phyloP scores from a whole-genome alignment of 192 early-diverging fungal genomes.

The Jimgerdemannia flammicorona region DNA sequence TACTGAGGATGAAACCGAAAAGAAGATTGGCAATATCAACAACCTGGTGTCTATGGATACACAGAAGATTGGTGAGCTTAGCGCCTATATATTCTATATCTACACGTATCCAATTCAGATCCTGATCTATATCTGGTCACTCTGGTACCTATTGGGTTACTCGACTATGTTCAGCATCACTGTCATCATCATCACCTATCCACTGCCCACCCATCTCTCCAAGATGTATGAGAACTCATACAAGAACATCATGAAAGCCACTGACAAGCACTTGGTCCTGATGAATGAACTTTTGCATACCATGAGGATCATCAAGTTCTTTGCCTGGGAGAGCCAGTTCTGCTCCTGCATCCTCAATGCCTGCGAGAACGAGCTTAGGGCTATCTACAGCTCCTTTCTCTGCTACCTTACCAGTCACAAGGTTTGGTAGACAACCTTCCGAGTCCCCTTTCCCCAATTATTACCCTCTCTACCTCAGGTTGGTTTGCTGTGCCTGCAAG shows the following conservation, averaged over 20 bases:
- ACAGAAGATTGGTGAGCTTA: conserved; percentile 48
- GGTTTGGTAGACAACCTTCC: too few relatives aligned
- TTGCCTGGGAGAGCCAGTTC: conserved; percentile 82
- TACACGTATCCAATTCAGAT: conserved; percentile 67
- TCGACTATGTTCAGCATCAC: conserved; percentile 78
- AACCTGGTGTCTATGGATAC: conserved; percentile 64
- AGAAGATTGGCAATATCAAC: conserved; percentile 48
- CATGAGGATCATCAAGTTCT: conserved; percentile 92
- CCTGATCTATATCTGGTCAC: conserved; percentile 56
- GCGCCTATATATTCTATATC: conserved; percentile 53
- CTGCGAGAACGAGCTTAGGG: conserved; percentile 59
- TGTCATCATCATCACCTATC: conserved; percentile 60
- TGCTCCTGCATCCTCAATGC: conserved; percentile 58
- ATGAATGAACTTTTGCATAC: conserved; percentile 86
- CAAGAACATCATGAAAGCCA: conserved; percentile 49
- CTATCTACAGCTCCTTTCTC: too few relatives aligned
- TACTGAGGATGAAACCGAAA: conserved; percentile 15
- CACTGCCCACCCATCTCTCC: conserved; percentile 47
- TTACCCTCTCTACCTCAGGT: too few relatives aligned
- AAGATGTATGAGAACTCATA: conserved; percentile 40
- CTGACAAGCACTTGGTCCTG: conserved; percentile 75
- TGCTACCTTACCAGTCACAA: too few relatives aligned
- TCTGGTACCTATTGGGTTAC: conserved; percentile 76
- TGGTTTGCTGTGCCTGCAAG: too few relatives aligned
- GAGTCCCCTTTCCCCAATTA: too few relatives aligned